Conservation (phyloP, 352 stramenopile genomes). For the Phytophthora chlamydospora region DNA sequence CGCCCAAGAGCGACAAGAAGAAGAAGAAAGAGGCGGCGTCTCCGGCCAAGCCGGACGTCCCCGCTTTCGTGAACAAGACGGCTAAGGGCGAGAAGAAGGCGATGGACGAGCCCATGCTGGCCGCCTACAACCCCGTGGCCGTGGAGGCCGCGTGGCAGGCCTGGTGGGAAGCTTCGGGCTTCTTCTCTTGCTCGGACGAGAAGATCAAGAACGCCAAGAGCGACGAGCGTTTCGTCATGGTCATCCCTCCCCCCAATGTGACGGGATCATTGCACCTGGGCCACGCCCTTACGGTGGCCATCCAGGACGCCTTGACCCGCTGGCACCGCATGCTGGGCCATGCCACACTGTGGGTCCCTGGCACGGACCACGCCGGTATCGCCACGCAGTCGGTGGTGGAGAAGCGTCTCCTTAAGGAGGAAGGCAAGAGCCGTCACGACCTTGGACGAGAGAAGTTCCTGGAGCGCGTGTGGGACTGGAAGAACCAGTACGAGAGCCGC, state of each 20-base stretch:
- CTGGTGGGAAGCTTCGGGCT: slow-evolving; percentile 97
- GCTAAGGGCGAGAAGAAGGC: slow-evolving; percentile 96
- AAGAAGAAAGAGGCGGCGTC: slow-evolving; percentile 81
- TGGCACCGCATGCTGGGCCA: slow-evolving; percentile 99
- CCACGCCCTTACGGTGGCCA: slow-evolving; percentile 98
- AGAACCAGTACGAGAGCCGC: slow-evolving; percentile 91
- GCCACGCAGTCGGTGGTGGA: slow-evolving; percentile 96
- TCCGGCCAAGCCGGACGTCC: slow-evolving; percentile 17
- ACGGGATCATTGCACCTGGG: slow-evolving; percentile 96
- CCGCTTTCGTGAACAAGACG: slow-evolving; percentile 92
- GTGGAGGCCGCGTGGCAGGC: slow-evolving; percentile 99
- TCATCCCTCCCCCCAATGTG: slow-evolving; percentile 90
- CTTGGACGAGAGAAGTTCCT: slow-evolving; percentile 95
- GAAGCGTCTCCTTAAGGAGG: slow-evolving; percentile 87
- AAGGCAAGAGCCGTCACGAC: slow-evolving; percentile 84
- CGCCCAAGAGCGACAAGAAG: slow-evolving; percentile 88
- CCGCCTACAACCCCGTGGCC: slow-evolving; percentile 95
- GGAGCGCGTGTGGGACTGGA: slow-evolving; percentile 96
- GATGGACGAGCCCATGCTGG: slow-evolving; percentile 89
- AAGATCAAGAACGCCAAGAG: slow-evolving; percentile 74
- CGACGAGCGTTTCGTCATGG: slow-evolving; percentile 97
- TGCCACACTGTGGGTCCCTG: slow-evolving; percentile 97
- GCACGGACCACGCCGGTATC: slow-evolving; percentile 99
- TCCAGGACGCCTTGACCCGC: slow-evolving; percentile 97
- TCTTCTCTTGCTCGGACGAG: slow-evolving; percentile 94